A percentile compares a stretch with the other conserved stretches of the same genome.
These are phyloP conservation scores for Nyssa sinensis DNA, from an alignment of 148 eudicot genomes.

Conservation along the genomic window DNA sequence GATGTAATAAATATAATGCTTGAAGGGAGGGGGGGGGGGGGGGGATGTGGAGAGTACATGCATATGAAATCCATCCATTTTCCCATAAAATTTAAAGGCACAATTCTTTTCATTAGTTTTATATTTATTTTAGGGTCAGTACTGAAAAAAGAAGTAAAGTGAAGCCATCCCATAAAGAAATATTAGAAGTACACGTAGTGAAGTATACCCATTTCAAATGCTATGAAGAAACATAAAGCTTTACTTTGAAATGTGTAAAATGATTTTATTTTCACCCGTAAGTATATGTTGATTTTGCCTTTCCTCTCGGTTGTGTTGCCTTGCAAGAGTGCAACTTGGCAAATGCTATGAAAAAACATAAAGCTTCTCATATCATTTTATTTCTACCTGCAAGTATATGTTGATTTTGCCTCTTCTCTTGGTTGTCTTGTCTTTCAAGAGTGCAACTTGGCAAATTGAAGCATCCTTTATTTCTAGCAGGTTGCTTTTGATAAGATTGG, in stretches of 20 bases:
- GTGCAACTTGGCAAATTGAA: not conserved
- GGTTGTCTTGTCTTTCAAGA: not conserved
- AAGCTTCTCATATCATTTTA: no score
- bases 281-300: no score
- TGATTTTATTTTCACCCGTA: no score
- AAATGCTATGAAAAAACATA: no score
- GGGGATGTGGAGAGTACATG: not conserved
- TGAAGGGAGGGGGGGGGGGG: no score
- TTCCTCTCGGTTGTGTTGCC: no score
- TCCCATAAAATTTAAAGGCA: not conserved
- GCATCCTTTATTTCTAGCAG: slow-evolving; percentile 34
- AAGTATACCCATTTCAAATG: not conserved
- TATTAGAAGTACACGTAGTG: not conserved
- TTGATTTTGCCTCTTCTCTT: no score
- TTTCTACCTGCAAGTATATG: no score
- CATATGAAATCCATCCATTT: no score
- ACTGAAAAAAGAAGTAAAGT: not conserved
- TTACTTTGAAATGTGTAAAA: no score
- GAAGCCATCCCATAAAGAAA: no score
- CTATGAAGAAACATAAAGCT: not conserved
- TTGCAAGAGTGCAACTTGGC: no score
- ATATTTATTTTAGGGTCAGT: not conserved
- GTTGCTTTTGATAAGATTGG: slow-evolving; percentile 92
- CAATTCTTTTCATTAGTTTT: not conserved
- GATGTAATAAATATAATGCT: not conserved